Percentiles rank a stretch among this genome's conserved stretches.
Conservation (phyloP, 371 early-diverging fungal species). For the Mortierella sp. region DNA sequence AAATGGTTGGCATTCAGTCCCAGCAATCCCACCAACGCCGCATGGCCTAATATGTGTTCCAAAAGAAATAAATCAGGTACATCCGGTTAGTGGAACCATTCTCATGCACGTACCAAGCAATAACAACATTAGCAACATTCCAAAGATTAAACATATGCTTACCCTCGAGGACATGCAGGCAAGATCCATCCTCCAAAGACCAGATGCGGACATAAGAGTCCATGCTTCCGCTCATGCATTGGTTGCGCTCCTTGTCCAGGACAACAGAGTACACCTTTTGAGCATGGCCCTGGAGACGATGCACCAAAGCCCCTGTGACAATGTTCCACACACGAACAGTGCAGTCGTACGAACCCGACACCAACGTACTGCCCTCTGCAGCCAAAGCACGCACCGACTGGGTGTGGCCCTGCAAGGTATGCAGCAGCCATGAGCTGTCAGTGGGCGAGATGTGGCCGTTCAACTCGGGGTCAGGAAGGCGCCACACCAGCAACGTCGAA, state of each 20-base stretch:
- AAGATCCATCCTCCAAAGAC: constrained; percentile 89
- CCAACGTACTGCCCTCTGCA: constrained; percentile 86
- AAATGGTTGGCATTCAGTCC: constrained; percentile 85
- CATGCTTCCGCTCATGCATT: constrained; percentile 96
- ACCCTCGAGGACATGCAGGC: constrained; percentile 82
- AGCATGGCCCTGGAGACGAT: constrained; percentile 86
- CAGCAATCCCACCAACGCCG: constrained; percentile 92
- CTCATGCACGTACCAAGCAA: neutral
- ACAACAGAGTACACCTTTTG: constrained; percentile 96
- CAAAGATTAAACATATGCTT: constrained; percentile 13
- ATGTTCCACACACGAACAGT: constrained; percentile 96
- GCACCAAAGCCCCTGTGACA: constrained; percentile 73
- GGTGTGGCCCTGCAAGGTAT: constrained; percentile 88
- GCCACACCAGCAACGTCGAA: constrained; percentile 95
- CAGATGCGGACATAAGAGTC: constrained; percentile 98
- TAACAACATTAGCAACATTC: neutral
- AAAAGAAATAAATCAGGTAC: neutral
- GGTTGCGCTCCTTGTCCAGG: constrained; percentile 83
- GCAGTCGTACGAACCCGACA: constrained; percentile 97
- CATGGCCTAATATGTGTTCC: constrained; percentile 87
- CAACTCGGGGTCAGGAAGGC: constrained; percentile 81
- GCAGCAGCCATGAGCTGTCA: constrained; percentile 72
- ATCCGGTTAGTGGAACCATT: constrained; percentile 8
- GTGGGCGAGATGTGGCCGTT: constrained; percentile 50
- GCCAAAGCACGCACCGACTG: constrained; percentile 96